Evolutionary conservation across 164 flowering plant species (phyloP).

Genomic region (Chimonanthus praecox): DNA sequence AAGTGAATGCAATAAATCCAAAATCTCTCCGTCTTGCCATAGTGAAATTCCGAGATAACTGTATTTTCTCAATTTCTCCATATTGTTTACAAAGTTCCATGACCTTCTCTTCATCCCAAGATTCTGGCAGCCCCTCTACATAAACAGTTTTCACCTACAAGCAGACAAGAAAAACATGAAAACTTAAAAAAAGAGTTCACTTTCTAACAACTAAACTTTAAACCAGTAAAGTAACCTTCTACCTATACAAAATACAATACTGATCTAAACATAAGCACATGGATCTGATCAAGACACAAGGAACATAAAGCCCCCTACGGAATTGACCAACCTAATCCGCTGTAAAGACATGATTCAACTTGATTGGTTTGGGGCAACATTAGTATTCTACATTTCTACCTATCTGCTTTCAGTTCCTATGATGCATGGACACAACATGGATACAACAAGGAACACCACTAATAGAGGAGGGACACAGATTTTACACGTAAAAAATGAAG

Average conservation of each 20-base stretch:
- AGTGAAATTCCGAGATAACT: slow-evolving; percentile 25
- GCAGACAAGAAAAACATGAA: background rate
- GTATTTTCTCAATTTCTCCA: slow-evolving; percentile 36
- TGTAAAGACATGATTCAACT: too few species aligned
- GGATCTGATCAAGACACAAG: too few species aligned
- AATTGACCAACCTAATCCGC: too few species aligned
- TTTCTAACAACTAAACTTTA: background rate
- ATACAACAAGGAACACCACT: too few species aligned
- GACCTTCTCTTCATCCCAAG: slow-evolving; percentile 38
- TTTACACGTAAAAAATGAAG: too few species aligned
- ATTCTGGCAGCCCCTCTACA: slow-evolving; percentile 32
- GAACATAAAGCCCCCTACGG: too few species aligned
- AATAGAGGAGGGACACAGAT: too few species aligned
- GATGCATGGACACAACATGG: too few species aligned
- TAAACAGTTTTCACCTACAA: slow-evolving; percentile 36
- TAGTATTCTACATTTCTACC: too few species aligned
- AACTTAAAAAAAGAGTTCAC: background rate
- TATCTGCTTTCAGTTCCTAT: too few species aligned
- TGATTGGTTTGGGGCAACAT: too few species aligned
- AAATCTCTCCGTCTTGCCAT: slow-evolving; percentile 28
- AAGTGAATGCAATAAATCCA: slow-evolving; percentile 32
- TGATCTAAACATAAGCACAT: background rate
- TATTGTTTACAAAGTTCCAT: slow-evolving; percentile 30
- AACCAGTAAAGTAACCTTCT: background rate
- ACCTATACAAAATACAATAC: background rate